Percentiles rank a stretch among this genome's conserved stretches.
Evolutionary conservation across 2,329 filamentous ascomycete species (phyloP).

Genomic region (Epichloe gansuensis): DNA sequence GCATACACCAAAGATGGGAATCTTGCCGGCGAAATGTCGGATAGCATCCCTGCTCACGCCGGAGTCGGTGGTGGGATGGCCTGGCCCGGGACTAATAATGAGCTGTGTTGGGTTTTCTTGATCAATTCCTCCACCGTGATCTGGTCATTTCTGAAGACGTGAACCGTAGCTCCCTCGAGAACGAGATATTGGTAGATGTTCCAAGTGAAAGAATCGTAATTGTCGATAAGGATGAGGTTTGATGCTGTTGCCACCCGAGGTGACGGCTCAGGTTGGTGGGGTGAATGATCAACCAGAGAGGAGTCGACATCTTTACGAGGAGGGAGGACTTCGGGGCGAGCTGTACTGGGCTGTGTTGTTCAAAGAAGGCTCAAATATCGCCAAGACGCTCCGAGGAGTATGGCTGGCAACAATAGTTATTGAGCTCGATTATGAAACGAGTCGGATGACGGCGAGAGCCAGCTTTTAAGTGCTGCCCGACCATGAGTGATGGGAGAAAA

Average conservation of each 20-base stretch:
- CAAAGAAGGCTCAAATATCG: neutral
- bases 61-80: constrained; percentile 82
- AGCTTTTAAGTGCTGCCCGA: neutral
- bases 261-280: constrained; percentile 66
- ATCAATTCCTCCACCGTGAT: constrained; percentile 76
- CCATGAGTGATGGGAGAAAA: neutral
- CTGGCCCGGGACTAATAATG: constrained; percentile 88
- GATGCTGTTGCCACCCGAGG: constrained; percentile 65
- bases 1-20: constrained; percentile 93
- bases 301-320: constrained; percentile 32
- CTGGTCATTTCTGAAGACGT: constrained; percentile 86
- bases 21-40: constrained; percentile 81
- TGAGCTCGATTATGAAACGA: neutral
- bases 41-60: constrained; percentile 91
- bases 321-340: neutral
- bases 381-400: neutral
- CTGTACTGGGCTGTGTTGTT: neutral
- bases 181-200: constrained; percentile 98
- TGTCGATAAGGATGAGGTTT: constrained; percentile 93
- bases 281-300: constrained; percentile 66
- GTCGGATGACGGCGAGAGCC: neutral
- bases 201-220: constrained; percentile 99
- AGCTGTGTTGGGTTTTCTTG: constrained; percentile 80
- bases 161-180: constrained; percentile 85
- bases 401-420: neutral